Evolutionary conservation across 2,329 filamentous ascomycete genomes (phyloP).

Genomic region (Aspergillus sergii): DNA sequence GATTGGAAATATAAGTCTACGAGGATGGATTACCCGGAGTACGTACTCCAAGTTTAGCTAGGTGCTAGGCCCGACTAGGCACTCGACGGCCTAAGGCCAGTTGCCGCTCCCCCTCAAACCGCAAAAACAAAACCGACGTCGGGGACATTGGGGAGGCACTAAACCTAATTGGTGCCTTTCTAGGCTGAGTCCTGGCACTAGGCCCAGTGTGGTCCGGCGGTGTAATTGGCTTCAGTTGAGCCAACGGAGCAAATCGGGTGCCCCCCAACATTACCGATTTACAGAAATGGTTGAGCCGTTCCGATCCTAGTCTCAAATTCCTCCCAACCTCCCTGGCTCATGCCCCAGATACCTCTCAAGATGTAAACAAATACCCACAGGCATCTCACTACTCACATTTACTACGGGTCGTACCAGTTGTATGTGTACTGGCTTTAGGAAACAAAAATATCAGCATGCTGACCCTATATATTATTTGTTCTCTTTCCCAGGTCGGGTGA

Average conservation of each 20-base stretch:
- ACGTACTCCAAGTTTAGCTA: neutral
- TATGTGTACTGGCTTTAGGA: neutral
- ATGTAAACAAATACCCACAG: neutral
- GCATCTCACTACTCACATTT: neutral
- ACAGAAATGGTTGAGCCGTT: constrained; percentile 3
- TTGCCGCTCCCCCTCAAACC: neutral
- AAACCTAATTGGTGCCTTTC: neutral
- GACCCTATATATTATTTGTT: neutral
- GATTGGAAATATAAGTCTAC: constrained; percentile 15
- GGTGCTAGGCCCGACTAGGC: neutral
- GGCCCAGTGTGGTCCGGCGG: constrained; percentile 15
- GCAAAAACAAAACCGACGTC: constrained; percentile 1
- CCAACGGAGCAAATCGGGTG: constrained; percentile 24
- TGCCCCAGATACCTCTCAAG: neutral
- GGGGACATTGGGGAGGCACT: constrained; percentile 8
- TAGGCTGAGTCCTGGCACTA: constrained; percentile 8
- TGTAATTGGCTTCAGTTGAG: constrained; percentile 23
- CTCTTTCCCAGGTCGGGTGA: neutral
- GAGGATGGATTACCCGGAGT: neutral
- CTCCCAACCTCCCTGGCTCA: neutral
- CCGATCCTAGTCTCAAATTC: neutral
- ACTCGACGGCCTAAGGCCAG: constrained; percentile 1
- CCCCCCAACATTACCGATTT: constrained; percentile 17
- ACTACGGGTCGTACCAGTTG: neutral
- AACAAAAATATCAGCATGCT: neutral